A percentile compares a stretch with the other conserved stretches of the same genome.
Evolutionary conservation across 2,329 filamentous ascomycete genomes (phyloP).

Genomic region (Fusarium sp.): DNA sequence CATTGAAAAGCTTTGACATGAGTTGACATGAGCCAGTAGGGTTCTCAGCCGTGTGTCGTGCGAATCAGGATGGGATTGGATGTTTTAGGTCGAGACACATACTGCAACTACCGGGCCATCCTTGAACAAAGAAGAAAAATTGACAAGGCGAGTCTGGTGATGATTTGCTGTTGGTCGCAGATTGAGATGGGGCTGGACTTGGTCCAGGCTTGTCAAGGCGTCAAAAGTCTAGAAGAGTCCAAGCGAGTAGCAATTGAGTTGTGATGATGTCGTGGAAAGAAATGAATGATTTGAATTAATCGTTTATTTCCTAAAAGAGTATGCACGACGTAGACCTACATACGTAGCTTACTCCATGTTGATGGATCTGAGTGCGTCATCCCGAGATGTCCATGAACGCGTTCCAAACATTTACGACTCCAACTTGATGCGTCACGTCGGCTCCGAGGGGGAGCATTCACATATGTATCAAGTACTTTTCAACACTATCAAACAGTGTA

Average conservation of each 20-base stretch:
- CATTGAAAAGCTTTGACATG: background rate
- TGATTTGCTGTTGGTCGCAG: background rate
- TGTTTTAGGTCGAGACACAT: constrained; percentile 7
- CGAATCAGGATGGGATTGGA: background rate
- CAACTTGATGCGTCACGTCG: background rate
- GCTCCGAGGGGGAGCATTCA: background rate
- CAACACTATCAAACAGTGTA: background rate
- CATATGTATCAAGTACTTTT: background rate
- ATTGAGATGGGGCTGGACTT: background rate
- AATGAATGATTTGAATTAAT: background rate
- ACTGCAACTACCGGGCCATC: constrained; percentile 1
- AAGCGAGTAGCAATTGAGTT: background rate
- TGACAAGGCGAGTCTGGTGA: background rate
- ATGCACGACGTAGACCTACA: background rate
- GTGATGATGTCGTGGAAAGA: background rate
- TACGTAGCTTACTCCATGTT: background rate
- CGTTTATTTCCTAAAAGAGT: background rate
- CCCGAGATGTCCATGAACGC: background rate
- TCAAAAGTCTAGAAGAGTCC: background rate
- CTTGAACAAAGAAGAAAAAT: background rate
- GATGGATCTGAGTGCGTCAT: constrained; percentile 1
- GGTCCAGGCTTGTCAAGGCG: background rate
- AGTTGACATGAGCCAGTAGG: background rate
- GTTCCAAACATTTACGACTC: background rate
- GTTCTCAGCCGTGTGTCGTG: background rate